Conservation (phyloP, 2,329 filamentous ascomycete genomes). For the Madurella mycetomatis region DNA sequence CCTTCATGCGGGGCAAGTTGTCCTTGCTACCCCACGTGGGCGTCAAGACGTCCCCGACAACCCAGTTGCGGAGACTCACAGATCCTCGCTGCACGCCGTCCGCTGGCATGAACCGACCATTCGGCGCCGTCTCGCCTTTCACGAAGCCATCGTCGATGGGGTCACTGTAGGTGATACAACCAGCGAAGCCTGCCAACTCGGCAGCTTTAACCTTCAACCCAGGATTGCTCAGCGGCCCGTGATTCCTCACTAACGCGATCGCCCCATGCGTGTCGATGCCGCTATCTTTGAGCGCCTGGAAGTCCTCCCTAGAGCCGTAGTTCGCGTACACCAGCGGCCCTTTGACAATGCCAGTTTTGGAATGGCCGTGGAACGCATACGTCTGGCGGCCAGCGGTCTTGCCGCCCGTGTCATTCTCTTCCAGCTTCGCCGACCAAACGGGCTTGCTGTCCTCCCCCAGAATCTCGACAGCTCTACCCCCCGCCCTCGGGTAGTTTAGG, state of each 20-base stretch:
- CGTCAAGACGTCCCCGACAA: conserved; percentile 86
- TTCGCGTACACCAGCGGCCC: conserved; percentile 90
- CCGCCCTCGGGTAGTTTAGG: conserved; percentile 79
- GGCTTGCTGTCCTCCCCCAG: conserved; percentile 61
- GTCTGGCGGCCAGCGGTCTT: conserved; percentile 64
- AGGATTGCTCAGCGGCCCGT: conserved; percentile 66
- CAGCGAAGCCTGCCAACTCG: conserved; percentile 77
- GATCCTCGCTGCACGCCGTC: conserved; percentile 79
- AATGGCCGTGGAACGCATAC: conserved; percentile 80
- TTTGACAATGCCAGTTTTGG: conserved; percentile 77
- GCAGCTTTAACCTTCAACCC: conserved; percentile 87
- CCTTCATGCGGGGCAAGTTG: conserved; percentile 58
- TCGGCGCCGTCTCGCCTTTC: conserved; percentile 67
- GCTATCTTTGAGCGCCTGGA: conserved; percentile 63
- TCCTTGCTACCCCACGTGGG: conserved; percentile 76
- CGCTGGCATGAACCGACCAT: conserved; percentile 73
- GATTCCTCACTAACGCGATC: conserved; percentile 78
- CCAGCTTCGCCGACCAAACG: conserved; percentile 74
- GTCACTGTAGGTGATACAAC: conserved; percentile 90
- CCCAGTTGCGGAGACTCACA: conserved; percentile 75
- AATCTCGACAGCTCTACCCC: conserved; percentile 77
- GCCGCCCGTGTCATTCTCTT: conserved; percentile 71
- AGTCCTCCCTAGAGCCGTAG: conserved; percentile 82
- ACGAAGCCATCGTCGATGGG: conserved; percentile 78
- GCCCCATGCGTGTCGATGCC: conserved; percentile 72